Evolutionary conservation across 768 basidiomycete genomes (phyloP).

Genomic region (Kwoniella newhampshirensis): DNA sequence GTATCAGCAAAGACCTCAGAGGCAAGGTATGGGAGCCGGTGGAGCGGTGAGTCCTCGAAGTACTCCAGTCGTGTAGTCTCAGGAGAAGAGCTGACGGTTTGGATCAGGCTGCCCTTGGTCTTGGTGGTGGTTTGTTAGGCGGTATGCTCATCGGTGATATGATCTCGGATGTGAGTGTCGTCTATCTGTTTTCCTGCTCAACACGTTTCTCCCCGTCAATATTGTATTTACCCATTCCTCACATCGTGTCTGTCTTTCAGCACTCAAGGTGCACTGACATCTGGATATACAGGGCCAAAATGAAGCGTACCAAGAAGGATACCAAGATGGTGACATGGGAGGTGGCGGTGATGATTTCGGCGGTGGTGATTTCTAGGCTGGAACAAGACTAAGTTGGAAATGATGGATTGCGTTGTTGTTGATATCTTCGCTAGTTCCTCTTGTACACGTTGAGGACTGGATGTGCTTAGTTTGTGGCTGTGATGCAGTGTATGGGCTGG

Average conservation of each 20-base stretch:
- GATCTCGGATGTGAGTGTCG: constrained; percentile 39
- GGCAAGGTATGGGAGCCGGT: constrained; percentile 45
- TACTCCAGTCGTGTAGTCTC: background rate
- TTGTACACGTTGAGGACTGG: too few species aligned
- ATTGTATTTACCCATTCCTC: too few species aligned
- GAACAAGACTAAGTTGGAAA: background rate
- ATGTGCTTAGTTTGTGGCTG: too few species aligned
- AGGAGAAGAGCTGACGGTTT: too few species aligned
- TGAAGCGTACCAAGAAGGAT: constrained; percentile 40
- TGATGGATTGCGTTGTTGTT: background rate
- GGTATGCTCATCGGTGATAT: constrained; percentile 47
- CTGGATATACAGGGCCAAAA: constrained; percentile 16
- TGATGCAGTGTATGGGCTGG: too few species aligned
- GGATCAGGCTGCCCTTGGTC: constrained; percentile 34
- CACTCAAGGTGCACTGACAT: background rate
- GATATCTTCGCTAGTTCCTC: background rate
- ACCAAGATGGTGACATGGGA: constrained; percentile 31
- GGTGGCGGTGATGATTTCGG: constrained; percentile 33
- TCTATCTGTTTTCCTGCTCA: background rate
- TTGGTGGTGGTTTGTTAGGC: constrained; percentile 44
- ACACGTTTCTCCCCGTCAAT: background rate
- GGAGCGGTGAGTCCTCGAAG: constrained; percentile 23
- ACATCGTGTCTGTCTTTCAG: background rate
- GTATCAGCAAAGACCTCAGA: constrained; percentile 18
- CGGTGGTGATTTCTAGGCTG: constrained; percentile 25